Base-by-base conservation (phyloP, 2,329 filamentous ascomycete species). In the Lecanoromycetidae sp. region DNA sequence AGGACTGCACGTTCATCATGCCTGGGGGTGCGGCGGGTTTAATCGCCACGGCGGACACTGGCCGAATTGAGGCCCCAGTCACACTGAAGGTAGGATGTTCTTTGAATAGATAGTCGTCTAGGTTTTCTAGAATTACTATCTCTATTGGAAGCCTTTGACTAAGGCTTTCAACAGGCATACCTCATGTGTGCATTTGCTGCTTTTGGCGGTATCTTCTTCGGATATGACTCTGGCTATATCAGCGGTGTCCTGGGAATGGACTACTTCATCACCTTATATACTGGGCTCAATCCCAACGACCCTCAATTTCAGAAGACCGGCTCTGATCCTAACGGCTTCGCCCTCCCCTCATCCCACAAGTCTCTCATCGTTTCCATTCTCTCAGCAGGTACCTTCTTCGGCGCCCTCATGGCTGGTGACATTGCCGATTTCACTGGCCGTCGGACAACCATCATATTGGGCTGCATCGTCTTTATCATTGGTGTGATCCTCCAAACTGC, bases 381-480 rank as follows among this genome's bases (percentile, higher is more conserved):
- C 15, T 86, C 82, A 0, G 80, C 79, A 25, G 83, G 83, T 48
- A 87, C 83, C 26, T 87, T 87, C 65, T 80, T 87, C 54, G 84
- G 84, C 33, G 76, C 82, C 12, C 71, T 87, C 17, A 63, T 60
- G 8, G 77, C 76, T 0, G 75, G 77, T 8, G 70, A 78, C 44
- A 57, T 85, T 33, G 78, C 76, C 20, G 82, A 87, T 57, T 65
- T 62, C 46, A 71, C 85, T 33, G 82, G 82, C 52, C 78, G 83
- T 56, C 77, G 80, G 17, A 60, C 70, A 27, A 79, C 72, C 32
- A 71, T 87, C 51, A 77, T 86, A 49, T 58, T 69, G 20, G 75
- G 80, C 1, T 76, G 72, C 46, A 66, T 67, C 54, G 71, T 87
- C 50, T 86, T 86, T 66, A 71, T 56, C 26, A 46, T 69, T 45